Conservation (phyloP, 2,329 filamentous ascomycete species). For the Grosmannia huntii region DNA sequence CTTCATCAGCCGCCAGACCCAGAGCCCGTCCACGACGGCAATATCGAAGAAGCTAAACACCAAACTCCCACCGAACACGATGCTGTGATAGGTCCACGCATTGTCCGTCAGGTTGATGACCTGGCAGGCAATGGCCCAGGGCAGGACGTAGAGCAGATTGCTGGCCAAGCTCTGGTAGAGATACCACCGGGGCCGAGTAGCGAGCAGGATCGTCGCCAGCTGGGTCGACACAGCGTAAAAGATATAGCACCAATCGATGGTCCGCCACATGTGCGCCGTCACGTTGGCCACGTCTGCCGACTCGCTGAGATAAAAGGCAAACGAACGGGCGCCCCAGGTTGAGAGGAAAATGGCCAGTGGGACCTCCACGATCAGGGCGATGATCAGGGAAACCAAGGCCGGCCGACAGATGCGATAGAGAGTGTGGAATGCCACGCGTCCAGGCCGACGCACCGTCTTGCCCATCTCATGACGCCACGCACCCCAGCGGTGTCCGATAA, state of each 20-base stretch:
- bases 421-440: neutral
- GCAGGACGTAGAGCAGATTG: slow-evolving; percentile 56
- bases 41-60: slow-evolving; percentile 53
- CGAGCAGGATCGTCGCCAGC: slow-evolving; percentile 49
- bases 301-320: slow-evolving; percentile 48
- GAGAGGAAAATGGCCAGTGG: slow-evolving; percentile 51
- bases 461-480: slow-evolving; percentile 24
- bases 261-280: slow-evolving; percentile 52
- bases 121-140: slow-evolving; percentile 54
- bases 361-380: slow-evolving; percentile 47
- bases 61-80: slow-evolving; percentile 56
- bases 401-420: slow-evolving; percentile 30
- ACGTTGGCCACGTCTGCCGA: slow-evolving; percentile 45
- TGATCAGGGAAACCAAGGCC: slow-evolving; percentile 35
- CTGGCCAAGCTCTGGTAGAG: slow-evolving; percentile 53
- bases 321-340: slow-evolving; percentile 41
- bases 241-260: slow-evolving; percentile 55
- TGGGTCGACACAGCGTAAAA: slow-evolving; percentile 56
- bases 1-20: slow-evolving; percentile 35
- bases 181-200: slow-evolving; percentile 54
- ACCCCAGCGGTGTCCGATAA: slow-evolving; percentile 57
- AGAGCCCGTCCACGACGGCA: slow-evolving; percentile 34
- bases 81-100: slow-evolving; percentile 54
- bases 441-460: slow-evolving; percentile 10
- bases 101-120: slow-evolving; percentile 32